These are phyloP conservation scores for Apiospora koreana DNA, from an alignment of 2,329 filamentous ascomycete genomes.

Conservation along the genomic window DNA sequence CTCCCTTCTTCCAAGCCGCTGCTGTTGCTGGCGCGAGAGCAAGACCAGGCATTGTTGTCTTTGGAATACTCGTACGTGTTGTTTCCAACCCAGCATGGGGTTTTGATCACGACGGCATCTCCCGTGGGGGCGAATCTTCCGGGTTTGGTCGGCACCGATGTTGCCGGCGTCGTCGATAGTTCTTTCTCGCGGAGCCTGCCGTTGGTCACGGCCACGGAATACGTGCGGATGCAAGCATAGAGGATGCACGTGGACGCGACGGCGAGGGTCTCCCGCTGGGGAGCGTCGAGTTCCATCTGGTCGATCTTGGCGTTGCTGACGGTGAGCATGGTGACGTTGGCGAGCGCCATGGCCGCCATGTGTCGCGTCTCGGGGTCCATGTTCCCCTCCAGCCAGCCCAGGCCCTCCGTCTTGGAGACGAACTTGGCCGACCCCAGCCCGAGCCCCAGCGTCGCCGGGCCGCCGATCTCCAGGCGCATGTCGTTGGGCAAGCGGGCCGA, in stretches of 20 bases:
- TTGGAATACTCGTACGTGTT: neutral
- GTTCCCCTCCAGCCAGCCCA: neutral
- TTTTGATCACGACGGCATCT: neutral
- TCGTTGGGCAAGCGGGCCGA: neutral
- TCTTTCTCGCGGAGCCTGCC: neutral
- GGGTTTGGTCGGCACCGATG: neutral
- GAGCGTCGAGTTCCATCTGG: neutral
- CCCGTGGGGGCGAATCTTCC: neutral
- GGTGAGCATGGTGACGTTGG: neutral
- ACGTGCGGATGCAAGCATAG: slow-evolving; percentile 9
- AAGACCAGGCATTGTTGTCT: neutral
- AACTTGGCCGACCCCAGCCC: neutral
- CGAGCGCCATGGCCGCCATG: neutral
- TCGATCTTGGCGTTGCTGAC: neutral
- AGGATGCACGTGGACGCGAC: slow-evolving; percentile 1
- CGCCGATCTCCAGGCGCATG: neutral
- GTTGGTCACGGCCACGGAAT: neutral
- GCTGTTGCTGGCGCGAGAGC: neutral
- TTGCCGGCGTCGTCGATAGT: neutral
- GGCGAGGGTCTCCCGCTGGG: neutral
- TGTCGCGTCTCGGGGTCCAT: neutral
- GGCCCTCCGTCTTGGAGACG: neutral
- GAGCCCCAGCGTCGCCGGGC: neutral
- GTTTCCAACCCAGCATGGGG: neutral
- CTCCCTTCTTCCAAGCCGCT: neutral